Evolutionary conservation across 2,329 filamentous ascomycete species (phyloP).

Genomic region (Neonectria neomacrospora): DNA sequence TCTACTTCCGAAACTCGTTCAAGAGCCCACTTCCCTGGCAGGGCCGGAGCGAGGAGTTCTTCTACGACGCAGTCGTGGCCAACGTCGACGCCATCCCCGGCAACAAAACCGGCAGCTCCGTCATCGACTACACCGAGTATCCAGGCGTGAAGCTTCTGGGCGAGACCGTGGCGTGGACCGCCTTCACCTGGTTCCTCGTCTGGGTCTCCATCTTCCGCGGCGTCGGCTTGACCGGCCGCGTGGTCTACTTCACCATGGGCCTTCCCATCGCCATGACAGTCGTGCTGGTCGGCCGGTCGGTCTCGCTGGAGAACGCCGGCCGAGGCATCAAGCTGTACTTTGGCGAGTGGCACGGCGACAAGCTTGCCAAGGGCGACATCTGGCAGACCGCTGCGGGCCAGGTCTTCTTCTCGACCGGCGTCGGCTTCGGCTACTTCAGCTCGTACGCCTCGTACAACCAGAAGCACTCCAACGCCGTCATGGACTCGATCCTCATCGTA

Average conservation of each 20-base stretch:
- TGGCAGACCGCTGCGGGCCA: constrained; percentile 71
- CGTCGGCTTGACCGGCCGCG: constrained; percentile 66
- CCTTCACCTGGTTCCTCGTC: constrained; percentile 69
- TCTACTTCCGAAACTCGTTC: constrained; percentile 67
- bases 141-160: constrained; percentile 59
- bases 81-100: constrained; percentile 57
- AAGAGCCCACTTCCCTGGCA: constrained; percentile 66
- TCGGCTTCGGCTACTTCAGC: constrained; percentile 69
- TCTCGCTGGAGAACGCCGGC: constrained; percentile 64
- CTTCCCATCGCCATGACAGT: constrained; percentile 67
- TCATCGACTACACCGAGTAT: constrained; percentile 59
- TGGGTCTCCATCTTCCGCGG: constrained; percentile 70
- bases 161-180: constrained; percentile 68
- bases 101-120: constrained; percentile 51
- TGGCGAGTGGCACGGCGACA: constrained; percentile 58
- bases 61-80: constrained; percentile 59
- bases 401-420: constrained; percentile 69
- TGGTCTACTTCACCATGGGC: constrained; percentile 72
- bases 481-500: constrained; percentile 67
- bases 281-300: constrained; percentile 64
- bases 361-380: constrained; percentile 61
- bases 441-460: constrained; percentile 69
- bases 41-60: constrained; percentile 62
- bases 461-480: constrained; percentile 67
- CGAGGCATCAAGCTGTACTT: constrained; percentile 62